Conservation (phyloP, 2,329 filamentous ascomycete species). For the Aspergillus sp. region DNA sequence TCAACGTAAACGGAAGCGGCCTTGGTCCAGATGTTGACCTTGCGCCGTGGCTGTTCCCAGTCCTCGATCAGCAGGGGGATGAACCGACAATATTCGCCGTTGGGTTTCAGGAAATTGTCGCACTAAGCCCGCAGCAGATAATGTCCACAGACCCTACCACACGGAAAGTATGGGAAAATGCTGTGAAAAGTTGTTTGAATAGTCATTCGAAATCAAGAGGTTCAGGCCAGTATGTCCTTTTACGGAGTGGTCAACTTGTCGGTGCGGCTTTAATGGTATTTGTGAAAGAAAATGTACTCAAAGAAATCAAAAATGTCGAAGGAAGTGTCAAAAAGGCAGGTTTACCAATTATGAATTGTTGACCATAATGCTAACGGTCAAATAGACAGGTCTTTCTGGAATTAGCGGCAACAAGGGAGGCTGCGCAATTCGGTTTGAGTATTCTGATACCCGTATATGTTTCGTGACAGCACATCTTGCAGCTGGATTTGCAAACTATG, state of each 20-base stretch:
- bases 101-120: conserved; percentile 97
- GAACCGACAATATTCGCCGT: conserved; percentile 82
- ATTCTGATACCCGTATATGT: conserved; percentile 84
- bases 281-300: conserved; percentile 69
- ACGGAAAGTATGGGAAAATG: conserved; percentile 77
- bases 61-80: conserved; percentile 47
- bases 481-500: conserved; percentile 92
- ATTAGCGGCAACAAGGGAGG: conserved; percentile 98
- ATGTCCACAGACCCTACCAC: conserved; percentile 94
- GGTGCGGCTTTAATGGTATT: conserved; percentile 90
- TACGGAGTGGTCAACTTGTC: conserved; percentile 89
- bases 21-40: conserved; percentile 72
- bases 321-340: conserved; percentile 80
- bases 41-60: conserved; percentile 71
- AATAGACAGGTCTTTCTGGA: conserved; percentile 76
- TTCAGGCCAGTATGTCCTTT: conserved; percentile 74
- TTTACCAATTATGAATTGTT: background rate
- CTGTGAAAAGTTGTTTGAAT: conserved; percentile 73
- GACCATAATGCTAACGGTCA: conserved; percentile 10
- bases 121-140: conserved; percentile 93
- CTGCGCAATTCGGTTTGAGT: conserved; percentile 92
- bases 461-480: conserved; percentile 96
- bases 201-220: conserved; percentile 57
- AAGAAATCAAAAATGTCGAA: conserved; percentile 90
- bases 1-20: conserved; percentile 88